Percentiles rank a stretch among this genome's conserved stretches.
These are phyloP conservation scores for Trametes pubescens DNA, from an alignment of 1,284 basidiomycete species.

Conservation along the genomic window DNA sequence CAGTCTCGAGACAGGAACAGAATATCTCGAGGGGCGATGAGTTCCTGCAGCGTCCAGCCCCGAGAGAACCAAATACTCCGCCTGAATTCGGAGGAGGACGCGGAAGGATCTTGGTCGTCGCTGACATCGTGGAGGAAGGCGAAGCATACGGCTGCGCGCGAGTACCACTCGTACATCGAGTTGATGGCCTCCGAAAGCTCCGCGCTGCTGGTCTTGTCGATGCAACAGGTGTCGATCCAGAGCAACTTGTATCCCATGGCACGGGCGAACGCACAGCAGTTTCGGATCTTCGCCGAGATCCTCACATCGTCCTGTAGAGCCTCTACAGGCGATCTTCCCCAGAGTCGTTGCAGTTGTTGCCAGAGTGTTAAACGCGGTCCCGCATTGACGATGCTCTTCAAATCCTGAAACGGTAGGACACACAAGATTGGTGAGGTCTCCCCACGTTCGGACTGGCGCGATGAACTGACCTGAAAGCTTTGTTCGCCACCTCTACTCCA, in stretches of 20 bases:
- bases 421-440: too few relatives aligned
- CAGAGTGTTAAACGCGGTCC: too few relatives aligned
- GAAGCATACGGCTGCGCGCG: slow-evolving; percentile 12
- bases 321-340: too few relatives aligned
- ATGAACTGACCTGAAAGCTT: slow-evolving; percentile 7
- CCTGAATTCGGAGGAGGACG: neutral
- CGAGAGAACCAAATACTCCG: neutral
- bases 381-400: too few relatives aligned
- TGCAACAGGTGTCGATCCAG: slow-evolving; percentile 24
- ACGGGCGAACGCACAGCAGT: slow-evolving; percentile 12
- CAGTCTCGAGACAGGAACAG: slow-evolving; percentile 14
- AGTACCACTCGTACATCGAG: slow-evolving; percentile 14
- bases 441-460: too few relatives aligned
- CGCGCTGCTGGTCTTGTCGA: neutral
- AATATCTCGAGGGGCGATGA: slow-evolving; percentile 14
- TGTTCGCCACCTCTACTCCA: slow-evolving; percentile 13
- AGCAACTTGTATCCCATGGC: slow-evolving; percentile 6
- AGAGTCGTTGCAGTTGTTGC: neutral
- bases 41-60: slow-evolving; percentile 7
- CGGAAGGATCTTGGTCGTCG: neutral
- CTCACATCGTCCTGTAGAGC: neutral
- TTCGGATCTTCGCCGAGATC: slow-evolving; percentile 12
- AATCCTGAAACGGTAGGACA: too few relatives aligned
- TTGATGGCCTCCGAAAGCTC: neutral
- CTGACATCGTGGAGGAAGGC: slow-evolving; percentile 17